phyloP scores from a whole-genome alignment of 2,329 filamentous ascomycete species.

The Cephalotrichum gorgonifer region DNA sequence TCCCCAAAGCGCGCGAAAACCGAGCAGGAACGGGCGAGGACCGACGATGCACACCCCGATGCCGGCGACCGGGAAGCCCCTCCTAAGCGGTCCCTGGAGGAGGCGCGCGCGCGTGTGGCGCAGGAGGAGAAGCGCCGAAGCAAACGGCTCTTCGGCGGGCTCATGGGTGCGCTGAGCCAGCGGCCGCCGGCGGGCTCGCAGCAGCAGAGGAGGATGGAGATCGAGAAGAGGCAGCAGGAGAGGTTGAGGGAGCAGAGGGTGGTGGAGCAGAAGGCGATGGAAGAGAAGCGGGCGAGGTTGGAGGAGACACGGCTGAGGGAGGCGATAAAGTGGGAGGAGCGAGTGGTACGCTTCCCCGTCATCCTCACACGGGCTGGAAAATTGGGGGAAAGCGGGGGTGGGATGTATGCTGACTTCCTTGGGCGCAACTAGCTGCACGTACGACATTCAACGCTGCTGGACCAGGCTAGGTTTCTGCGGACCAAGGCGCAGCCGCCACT shows the following conservation, averaged over 20 bases:
- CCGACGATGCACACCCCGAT: background rate
- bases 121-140: constrained; percentile 77
- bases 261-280: constrained; percentile 58
- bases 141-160: constrained; percentile 73
- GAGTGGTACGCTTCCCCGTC: constrained; percentile 50
- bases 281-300: constrained; percentile 54
- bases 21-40: background rate
- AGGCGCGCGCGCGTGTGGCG: background rate
- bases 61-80: background rate
- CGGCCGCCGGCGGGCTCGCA: constrained; percentile 44
- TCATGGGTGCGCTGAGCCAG: constrained; percentile 71
- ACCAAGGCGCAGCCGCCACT: constrained; percentile 64
- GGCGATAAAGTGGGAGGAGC: constrained; percentile 65
- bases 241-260: constrained; percentile 62
- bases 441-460: constrained; percentile 61
- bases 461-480: constrained; percentile 60
- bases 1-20: constrained; percentile 3
- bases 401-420: background rate
- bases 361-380: background rate
- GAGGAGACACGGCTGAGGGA: constrained; percentile 52
- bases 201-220: constrained; percentile 65
- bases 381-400: too few relatives aligned
- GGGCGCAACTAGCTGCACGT: constrained; percentile 60
- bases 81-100: background rate
- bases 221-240: constrained; percentile 72